Conservation (phyloP, 139 green algal genomes). For the Pleodorina starrii region DNA sequence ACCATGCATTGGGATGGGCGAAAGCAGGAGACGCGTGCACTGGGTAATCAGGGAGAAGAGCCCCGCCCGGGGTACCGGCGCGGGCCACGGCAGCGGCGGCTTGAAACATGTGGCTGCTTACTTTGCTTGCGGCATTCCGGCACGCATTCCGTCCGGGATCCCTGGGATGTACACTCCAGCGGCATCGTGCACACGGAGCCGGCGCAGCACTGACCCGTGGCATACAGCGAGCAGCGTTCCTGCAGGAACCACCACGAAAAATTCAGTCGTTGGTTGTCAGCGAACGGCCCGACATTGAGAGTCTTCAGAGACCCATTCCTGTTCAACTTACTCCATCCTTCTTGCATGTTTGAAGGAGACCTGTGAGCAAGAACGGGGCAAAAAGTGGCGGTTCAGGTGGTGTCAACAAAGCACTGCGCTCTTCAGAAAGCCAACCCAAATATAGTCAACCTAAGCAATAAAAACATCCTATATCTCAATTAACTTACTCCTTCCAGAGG, state of each 20-base stretch:
- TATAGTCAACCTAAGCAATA: not conserved
- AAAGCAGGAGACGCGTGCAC: too few species aligned
- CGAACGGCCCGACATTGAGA: not conserved
- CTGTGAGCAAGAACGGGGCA: not conserved
- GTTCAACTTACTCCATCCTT: not conserved
- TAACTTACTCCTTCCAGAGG: not conserved
- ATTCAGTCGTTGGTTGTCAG: not conserved
- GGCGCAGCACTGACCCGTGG: not conserved
- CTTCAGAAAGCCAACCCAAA: not conserved
- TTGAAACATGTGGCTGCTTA: too few species aligned
- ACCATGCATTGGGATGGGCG: not conserved
- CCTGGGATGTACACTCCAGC: constrained; percentile 31
- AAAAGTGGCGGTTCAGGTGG: not conserved
- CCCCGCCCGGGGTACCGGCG: too few species aligned
- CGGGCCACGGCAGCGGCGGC: too few species aligned
- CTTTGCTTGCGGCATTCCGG: constrained; percentile 34
- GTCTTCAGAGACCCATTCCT: not conserved
- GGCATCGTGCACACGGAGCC: constrained; percentile 43
- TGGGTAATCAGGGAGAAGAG: too few species aligned
- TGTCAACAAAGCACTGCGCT: not conserved
- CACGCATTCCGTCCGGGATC: not conserved
- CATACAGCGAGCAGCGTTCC: constrained; percentile 32
- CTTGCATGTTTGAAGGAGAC: constrained; percentile 5
- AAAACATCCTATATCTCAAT: too few species aligned
- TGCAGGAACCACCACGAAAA: not conserved